Conservation (phyloP, 1,139 yeast genomes). For the Zygosaccharomyces pseudobailii region DNA sequence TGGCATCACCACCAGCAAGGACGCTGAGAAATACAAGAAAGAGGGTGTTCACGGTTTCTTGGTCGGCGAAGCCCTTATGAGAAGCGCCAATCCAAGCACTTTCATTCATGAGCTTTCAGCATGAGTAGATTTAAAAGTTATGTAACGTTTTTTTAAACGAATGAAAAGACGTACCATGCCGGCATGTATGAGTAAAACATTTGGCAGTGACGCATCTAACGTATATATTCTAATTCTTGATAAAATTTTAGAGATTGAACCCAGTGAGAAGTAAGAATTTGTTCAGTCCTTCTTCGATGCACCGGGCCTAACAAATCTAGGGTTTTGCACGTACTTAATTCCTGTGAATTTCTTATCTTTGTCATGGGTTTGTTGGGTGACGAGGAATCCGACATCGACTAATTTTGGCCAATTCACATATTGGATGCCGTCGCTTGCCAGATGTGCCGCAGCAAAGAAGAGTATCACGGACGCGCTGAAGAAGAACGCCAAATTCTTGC, state of each 20-base stretch:
- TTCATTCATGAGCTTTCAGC: constrained; percentile 40
- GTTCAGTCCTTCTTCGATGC: constrained; percentile 33
- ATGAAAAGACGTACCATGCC: not conserved
- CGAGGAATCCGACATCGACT: constrained; percentile 48
- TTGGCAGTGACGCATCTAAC: not conserved
- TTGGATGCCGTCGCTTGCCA: constrained; percentile 68
- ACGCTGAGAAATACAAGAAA: constrained; percentile 63
- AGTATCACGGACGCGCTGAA: constrained; percentile 48
- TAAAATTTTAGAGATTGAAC: not conserved
- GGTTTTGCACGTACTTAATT: constrained; percentile 33
- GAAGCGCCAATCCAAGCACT: constrained; percentile 43
- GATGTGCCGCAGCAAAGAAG: constrained; percentile 43
- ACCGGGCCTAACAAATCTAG: constrained; percentile 32
- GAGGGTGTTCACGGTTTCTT: constrained; percentile 84
- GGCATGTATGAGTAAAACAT: not conserved
- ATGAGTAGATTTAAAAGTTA: not conserved
- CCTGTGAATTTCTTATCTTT: constrained; percentile 44
- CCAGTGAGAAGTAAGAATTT: not conserved
- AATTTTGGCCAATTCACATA: constrained; percentile 94
- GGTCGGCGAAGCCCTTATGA: constrained; percentile 96
- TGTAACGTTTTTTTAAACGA: not conserved
- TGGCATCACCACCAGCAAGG: constrained; percentile 69
- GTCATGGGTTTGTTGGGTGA: constrained; percentile 39
- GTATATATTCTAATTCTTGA: not conserved
- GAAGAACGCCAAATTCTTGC: constrained; percentile 58